phyloP scores from a whole-genome alignment of 768 basidiomycete species.

The Termitomyces sp. region DNA sequence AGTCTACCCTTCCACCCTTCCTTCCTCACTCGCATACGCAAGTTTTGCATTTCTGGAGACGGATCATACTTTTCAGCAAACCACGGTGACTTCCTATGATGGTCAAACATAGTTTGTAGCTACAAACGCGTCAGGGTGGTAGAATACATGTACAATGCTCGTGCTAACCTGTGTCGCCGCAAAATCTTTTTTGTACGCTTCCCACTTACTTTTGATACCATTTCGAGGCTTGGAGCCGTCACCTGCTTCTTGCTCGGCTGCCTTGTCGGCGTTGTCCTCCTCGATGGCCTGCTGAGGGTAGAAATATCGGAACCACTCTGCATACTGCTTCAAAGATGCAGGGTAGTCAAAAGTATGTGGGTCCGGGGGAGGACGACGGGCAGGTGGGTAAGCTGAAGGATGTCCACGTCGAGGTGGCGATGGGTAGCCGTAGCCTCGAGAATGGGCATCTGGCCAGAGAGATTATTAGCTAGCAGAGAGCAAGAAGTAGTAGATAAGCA shows the following conservation, averaged over 20 bases:
- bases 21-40: slow-evolving; percentile 76
- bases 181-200: slow-evolving; percentile 93
- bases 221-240: slow-evolving; percentile 80
- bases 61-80: slow-evolving; percentile 95
- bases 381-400: slow-evolving; percentile 37
- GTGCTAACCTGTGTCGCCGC: slow-evolving; percentile 76
- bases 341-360: slow-evolving; percentile 81
- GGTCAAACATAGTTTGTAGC: slow-evolving; percentile 94
- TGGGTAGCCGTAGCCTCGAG: slow-evolving; percentile 52
- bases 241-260: slow-evolving; percentile 76
- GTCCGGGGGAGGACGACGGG: slow-evolving; percentile 64
- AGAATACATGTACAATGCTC: slow-evolving; percentile 13
- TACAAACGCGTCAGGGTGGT: slow-evolving; percentile 37
- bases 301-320: slow-evolving; percentile 81
- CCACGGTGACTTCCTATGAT: slow-evolving; percentile 95
- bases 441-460: slow-evolving; percentile 49
- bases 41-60: slow-evolving; percentile 55
- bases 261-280: slow-evolving; percentile 81
- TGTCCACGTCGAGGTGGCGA: slow-evolving; percentile 62
- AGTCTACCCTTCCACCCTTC: slow-evolving; percentile 79
- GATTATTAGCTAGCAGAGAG: slow-evolving; percentile 5
- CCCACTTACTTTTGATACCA: slow-evolving; percentile 80
- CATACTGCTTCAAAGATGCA: slow-evolving; percentile 76
- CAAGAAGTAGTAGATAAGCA: slow-evolving; percentile 15
- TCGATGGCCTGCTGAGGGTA: slow-evolving; percentile 73